A percentile compares a stretch with the other conserved stretches of the same genome.
These are phyloP conservation scores for Saprolegnia parasitica DNA, from an alignment of 352 stramenopile genomes.

Conservation along the genomic window DNA sequence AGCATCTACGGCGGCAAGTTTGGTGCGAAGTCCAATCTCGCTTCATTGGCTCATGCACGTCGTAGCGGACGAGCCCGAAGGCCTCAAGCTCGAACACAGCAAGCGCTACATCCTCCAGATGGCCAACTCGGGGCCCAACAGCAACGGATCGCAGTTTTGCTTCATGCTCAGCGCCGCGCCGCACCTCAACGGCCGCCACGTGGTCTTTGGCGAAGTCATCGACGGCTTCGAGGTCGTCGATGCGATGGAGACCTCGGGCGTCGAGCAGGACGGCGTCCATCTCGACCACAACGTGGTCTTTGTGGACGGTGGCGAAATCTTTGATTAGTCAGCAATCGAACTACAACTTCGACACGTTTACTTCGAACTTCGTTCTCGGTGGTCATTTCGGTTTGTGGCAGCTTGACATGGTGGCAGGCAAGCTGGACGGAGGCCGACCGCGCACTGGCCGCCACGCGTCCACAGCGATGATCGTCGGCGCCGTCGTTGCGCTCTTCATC, in stretches of 20 bases:
- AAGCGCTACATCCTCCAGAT: conserved; percentile 90
- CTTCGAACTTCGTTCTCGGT: not conserved
- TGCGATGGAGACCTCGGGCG: conserved; percentile 70
- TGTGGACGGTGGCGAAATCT: conserved; percentile 63
- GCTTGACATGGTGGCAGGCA: no score
- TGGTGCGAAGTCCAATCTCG: conserved; percentile 30
- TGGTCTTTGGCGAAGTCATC: conserved; percentile 82
- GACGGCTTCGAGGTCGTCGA: conserved; percentile 80
- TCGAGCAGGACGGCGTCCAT: conserved; percentile 52
- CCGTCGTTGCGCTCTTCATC: conserved; percentile 5
- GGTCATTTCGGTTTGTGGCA: no score
- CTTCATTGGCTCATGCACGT: not conserved
- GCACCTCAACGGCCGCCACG: conserved; percentile 78
- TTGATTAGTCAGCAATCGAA: conserved; percentile 28
- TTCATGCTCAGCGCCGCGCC: conserved; percentile 88
- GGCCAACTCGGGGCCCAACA: conserved; percentile 96
- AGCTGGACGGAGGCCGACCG: no score
- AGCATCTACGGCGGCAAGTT: conserved; percentile 98
- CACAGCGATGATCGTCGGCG: not conserved
- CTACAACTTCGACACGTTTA: no score
- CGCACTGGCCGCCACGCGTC: no score
- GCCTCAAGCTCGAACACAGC: conserved; percentile 69
- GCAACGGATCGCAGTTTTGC: conserved; percentile 99
- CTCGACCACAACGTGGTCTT: conserved; percentile 74
- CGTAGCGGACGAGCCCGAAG: conserved; percentile 27